Conservation (phyloP, 2,329 filamentous ascomycete species). For the Hypoxylon sp. region DNA sequence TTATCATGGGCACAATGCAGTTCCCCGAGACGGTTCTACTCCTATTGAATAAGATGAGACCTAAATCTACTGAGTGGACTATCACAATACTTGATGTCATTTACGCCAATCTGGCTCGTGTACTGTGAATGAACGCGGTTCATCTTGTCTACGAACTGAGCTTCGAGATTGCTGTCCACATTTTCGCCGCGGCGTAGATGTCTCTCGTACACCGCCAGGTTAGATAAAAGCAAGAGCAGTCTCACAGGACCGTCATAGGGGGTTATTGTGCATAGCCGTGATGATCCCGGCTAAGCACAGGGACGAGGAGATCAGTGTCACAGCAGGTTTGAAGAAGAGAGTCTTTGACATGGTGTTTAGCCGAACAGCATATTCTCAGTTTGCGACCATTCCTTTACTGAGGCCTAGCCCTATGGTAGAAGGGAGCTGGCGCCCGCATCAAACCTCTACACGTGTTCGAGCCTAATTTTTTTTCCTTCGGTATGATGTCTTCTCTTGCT, state of each 20-base stretch:
- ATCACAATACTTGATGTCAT: neutral
- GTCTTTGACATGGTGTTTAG: neutral
- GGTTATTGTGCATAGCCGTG: too few relatives aligned
- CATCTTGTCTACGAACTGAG: neutral
- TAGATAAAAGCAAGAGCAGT: neutral
- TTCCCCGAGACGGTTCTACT: neutral
- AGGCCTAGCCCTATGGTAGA: neutral
- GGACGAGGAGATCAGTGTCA: neutral
- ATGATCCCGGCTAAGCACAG: neutral
- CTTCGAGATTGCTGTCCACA: neutral
- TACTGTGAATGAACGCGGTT: neutral
- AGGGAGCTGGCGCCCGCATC: neutral
- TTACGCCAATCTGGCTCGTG: neutral
- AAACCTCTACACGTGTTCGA: neutral
- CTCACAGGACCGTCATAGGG: neutral
- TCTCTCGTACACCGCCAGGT: neutral
- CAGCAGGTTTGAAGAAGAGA: neutral
- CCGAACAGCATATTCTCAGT: neutral
- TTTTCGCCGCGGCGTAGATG: neutral
- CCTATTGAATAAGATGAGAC: neutral
- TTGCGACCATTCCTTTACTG: neutral
- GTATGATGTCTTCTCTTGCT: neutral
- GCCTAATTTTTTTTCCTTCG: neutral
- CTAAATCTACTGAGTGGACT: neutral
- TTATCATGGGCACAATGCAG: too few relatives aligned